These are phyloP conservation scores for Paecilomyces formosus DNA, from an alignment of 2,329 filamentous ascomycete species.

Conservation along the genomic window DNA sequence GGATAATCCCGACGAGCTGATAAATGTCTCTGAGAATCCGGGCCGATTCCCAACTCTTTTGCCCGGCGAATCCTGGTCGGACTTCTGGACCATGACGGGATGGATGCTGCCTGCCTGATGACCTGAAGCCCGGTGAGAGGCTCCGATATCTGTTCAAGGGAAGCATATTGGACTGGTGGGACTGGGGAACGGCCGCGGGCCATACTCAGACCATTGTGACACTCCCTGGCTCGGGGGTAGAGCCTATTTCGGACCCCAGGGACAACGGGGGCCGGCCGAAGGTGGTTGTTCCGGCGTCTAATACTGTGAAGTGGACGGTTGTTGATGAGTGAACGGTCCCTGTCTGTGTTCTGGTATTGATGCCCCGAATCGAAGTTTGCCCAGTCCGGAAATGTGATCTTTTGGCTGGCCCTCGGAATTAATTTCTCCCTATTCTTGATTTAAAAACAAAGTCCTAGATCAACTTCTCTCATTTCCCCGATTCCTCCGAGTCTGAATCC, in stretches of 20 bases:
- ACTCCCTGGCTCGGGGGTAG: constrained; percentile 2
- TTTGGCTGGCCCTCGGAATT: too few relatives aligned
- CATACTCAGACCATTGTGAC: constrained; percentile 4
- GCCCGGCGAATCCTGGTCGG: constrained; percentile 2
- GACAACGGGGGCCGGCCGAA: constrained; percentile 1
- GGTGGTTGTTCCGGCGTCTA: constrained; percentile 4
- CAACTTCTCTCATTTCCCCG: too few relatives aligned
- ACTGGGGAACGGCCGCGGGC: background rate
- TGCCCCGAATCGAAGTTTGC: too few relatives aligned
- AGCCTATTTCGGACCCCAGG: constrained; percentile 2
- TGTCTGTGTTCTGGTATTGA: background rate
- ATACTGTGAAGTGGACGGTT: constrained; percentile 5
- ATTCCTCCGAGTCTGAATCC: too few relatives aligned
- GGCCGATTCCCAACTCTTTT: background rate
- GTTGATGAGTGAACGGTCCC: background rate
- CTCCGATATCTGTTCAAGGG: constrained; percentile 4
- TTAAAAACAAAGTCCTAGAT: too few relatives aligned
- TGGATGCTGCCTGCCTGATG: background rate
- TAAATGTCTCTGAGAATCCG: background rate
- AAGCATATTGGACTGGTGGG: constrained; percentile 5
- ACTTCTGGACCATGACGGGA: background rate
- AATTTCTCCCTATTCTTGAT: too few relatives aligned
- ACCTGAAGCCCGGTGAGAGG: constrained; percentile 1
- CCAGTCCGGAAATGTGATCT: too few relatives aligned
- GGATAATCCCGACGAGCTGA: constrained; percentile 1